Conservation (phyloP, 129 eudicot genomes). For the Heracleum sosnowskyi region DNA sequence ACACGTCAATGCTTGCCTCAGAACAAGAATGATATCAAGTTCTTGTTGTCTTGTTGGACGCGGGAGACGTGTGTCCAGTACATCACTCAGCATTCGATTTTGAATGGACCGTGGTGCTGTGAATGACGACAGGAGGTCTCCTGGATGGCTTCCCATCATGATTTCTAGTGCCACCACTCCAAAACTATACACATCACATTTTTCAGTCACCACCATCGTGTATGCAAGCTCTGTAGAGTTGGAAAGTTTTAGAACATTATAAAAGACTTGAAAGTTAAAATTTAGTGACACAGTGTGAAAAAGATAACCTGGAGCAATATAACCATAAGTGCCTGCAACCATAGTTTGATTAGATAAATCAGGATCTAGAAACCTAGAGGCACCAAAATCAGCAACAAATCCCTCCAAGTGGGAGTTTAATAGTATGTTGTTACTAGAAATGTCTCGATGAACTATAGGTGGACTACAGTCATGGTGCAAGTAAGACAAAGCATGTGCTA, state of each 20-base stretch:
- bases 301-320: no score
- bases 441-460: no score
- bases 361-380: no score
- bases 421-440: no score
- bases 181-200: conserved; percentile 1
- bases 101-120: neutral
- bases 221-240: neutral
- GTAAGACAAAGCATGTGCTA: neutral
- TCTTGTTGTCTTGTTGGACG: neutral
- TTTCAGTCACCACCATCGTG: neutral
- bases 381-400: neutral
- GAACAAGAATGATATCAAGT: neutral
- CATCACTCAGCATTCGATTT: neutral
- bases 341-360: no score
- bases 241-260: neutral
- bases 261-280: no score
- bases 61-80: neutral
- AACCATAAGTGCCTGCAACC: no score
- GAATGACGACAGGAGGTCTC: neutral
- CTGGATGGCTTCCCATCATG: neutral
- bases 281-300: no score
- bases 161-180: neutral
- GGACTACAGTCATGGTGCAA: neutral
- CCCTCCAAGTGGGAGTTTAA: neutral
- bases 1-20: neutral